phyloP scores from a whole-genome alignment of 2,329 filamentous ascomycete genomes.

The Neospermospora avenae region DNA sequence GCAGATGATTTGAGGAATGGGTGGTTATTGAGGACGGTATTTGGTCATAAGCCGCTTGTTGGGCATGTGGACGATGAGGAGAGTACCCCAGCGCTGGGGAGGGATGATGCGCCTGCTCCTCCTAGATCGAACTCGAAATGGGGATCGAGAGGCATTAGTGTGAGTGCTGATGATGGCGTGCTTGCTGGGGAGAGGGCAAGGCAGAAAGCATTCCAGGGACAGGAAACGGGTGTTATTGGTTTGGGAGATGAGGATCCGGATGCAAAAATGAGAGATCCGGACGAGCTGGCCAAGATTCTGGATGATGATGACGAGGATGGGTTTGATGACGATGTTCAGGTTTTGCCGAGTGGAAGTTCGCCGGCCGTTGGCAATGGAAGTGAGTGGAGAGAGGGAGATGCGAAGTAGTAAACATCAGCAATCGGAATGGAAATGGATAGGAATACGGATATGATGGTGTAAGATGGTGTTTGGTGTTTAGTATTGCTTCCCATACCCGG shows the following conservation, averaged over 20 bases:
- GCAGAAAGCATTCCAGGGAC: conserved; percentile 37
- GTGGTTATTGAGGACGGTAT: conserved; percentile 77
- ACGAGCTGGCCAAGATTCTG: conserved; percentile 59
- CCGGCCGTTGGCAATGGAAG: conserved; percentile 26
- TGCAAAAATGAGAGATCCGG: conserved; percentile 64
- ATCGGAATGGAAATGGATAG: not conserved
- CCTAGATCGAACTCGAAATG: conserved; percentile 40
- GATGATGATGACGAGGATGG: conserved; percentile 57
- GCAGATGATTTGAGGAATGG: conserved; percentile 82
- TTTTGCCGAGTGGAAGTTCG: conserved; percentile 15
- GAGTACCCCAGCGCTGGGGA: conserved; percentile 18
- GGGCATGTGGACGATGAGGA: conserved; percentile 28
- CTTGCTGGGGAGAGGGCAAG: conserved; percentile 48
- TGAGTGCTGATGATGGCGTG: conserved; percentile 62
- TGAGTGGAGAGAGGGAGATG: conserved; percentile 27
- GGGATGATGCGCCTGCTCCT: conserved; percentile 1
- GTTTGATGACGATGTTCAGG: conserved; percentile 35
- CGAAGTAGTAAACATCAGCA: not conserved
- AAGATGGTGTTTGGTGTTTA: conserved; percentile 4
- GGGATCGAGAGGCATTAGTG: conserved; percentile 62
- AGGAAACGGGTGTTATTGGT: conserved; percentile 45
- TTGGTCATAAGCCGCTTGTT: conserved; percentile 64
- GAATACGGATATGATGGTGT: not conserved
- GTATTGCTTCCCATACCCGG: not conserved
- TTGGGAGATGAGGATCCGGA: conserved; percentile 51